A percentile compares a stretch with the other conserved stretches of the same genome.
Evolutionary conservation across 1,284 basidiomycete genomes (phyloP).

Genomic region (Coniferiporia weirii): DNA sequence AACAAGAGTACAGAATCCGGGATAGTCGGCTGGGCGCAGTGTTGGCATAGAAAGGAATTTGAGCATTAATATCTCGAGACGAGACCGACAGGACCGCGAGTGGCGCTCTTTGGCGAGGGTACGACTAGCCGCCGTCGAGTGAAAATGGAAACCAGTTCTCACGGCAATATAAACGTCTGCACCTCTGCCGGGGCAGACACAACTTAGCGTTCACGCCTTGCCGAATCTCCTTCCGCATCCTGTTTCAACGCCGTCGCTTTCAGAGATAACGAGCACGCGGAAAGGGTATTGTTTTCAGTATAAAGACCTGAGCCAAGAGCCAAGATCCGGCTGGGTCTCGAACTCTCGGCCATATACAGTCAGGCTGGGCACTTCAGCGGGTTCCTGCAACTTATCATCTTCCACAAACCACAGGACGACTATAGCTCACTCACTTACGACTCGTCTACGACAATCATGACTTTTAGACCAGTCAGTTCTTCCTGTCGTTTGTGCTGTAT

Average conservation of each 20-base stretch:
- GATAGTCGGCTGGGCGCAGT: no score
- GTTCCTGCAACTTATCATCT: neutral
- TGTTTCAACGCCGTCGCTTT: neutral
- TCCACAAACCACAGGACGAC: neutral
- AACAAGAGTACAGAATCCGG: no score
- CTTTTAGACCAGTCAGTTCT: constrained; percentile 10
- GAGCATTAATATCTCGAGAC: no score
- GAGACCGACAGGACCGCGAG: no score
- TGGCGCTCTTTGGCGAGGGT: no score
- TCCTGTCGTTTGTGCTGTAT: neutral
- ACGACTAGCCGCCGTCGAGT: neutral
- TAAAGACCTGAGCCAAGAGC: neutral
- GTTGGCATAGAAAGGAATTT: no score
- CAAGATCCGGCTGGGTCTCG: neutral
- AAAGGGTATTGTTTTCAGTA: neutral
- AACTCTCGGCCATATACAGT: neutral
- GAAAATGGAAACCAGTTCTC: neutral
- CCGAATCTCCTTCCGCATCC: neutral
- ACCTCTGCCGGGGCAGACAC: neutral
- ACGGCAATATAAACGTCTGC: neutral
- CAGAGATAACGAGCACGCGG: neutral
- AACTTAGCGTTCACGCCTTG: neutral
- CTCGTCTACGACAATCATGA: constrained; percentile 5
- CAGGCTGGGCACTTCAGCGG: neutral
- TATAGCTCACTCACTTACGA: neutral